A percentile compares a stretch with the other conserved stretches of the same genome.
Evolutionary conservation across 1,139 yeast genomes (phyloP).

Genomic region (Blastobotrys serpentis): DNA sequence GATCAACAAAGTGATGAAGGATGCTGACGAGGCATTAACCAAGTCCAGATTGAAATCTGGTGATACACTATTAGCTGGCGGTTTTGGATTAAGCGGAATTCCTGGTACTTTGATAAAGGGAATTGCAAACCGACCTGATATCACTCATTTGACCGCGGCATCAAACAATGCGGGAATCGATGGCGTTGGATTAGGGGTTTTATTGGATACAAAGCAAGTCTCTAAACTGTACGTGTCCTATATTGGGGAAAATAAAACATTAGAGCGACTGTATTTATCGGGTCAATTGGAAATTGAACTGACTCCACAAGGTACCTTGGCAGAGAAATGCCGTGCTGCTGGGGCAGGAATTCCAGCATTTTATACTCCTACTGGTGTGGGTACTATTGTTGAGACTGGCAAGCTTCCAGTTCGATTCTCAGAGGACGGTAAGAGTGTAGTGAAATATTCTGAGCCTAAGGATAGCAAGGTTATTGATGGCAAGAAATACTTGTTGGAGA

Average conservation of each 20-base stretch:
- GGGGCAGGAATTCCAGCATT: constrained; percentile 53
- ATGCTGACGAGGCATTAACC: constrained; percentile 11
- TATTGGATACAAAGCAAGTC: constrained; percentile 47
- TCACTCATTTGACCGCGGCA: constrained; percentile 45
- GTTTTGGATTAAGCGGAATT: constrained; percentile 51
- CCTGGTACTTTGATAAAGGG: constrained; percentile 48
- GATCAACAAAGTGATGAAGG: constrained; percentile 14
- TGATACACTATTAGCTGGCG: constrained; percentile 46
- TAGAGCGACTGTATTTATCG: constrained; percentile 43
- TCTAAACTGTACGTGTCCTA: constrained; percentile 48
- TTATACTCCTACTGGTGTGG: constrained; percentile 51
- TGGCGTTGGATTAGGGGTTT: constrained; percentile 46
- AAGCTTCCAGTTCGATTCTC: constrained; percentile 46
- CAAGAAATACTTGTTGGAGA: constrained; percentile 42
- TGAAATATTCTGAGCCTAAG: constrained; percentile 39
- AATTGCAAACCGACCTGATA: constrained; percentile 36
- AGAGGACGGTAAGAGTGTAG: constrained; percentile 39
- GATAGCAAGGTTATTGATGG: constrained; percentile 43
- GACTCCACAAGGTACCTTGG: constrained; percentile 54
- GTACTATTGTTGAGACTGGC: constrained; percentile 52
- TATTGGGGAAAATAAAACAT: constrained; percentile 48
- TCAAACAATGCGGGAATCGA: constrained; percentile 56
- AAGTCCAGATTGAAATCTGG: constrained; percentile 16
- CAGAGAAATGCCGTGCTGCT: constrained; percentile 50
- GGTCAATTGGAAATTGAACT: constrained; percentile 49